These are phyloP conservation scores for Dendrocalamus sinicus DNA, from an alignment of 176 grass and related monocot genomes.

Conservation along the genomic window DNA sequence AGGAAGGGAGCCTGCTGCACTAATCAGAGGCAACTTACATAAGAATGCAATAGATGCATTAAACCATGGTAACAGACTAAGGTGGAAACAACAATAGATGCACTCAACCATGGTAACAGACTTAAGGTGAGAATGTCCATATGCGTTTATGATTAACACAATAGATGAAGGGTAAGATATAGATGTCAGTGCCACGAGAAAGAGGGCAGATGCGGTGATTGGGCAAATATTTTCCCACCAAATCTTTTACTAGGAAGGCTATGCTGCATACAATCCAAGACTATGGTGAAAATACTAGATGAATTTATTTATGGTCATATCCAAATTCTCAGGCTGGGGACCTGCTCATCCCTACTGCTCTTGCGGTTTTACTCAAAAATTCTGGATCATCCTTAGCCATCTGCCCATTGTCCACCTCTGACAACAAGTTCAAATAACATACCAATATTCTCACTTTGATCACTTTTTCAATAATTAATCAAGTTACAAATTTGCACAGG, in stretches of 20 bases:
- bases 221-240: not conserved
- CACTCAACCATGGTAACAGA: not conserved
- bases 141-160: not conserved
- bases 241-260: not conserved
- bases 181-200: not conserved
- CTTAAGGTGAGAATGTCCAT: constrained; percentile 7
- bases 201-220: not conserved
- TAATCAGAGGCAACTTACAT: constrained; percentile 9
- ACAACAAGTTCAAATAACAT: not conserved
- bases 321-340: not conserved
- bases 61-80: not conserved
- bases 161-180: not conserved
- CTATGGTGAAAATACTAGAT: not conserved
- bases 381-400: not conserved
- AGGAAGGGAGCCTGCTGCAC: not conserved
- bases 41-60: constrained; percentile 6
- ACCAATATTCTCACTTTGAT: not conserved
- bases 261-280: not conserved
- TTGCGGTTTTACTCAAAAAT: not conserved
- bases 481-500: not conserved
- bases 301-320: not conserved
- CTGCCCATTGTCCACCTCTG: not conserved
- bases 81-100: not conserved
- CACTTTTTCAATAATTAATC: not conserved
- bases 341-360: not conserved